A percentile compares a stretch with the other conserved stretches of the same genome.
These are phyloP conservation scores for Collybia sordida DNA, from an alignment of 768 basidiomycete genomes.

Conservation along the genomic window DNA sequence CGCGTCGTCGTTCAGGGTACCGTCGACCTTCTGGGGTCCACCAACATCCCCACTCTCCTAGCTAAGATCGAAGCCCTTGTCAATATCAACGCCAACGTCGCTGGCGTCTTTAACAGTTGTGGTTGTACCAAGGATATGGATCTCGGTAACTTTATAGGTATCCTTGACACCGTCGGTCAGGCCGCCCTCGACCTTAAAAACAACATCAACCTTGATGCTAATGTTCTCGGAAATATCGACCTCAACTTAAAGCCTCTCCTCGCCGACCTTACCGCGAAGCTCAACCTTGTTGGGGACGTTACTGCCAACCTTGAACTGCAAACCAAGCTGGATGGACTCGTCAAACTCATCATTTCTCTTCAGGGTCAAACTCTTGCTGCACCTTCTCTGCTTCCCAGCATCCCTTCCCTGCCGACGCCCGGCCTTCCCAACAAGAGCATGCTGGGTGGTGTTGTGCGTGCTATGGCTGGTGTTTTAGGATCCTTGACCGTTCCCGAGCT, in stretches of 20 bases:
- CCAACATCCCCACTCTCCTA: constrained; percentile 10
- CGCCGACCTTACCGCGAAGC: not conserved
- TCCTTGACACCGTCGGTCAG: constrained; percentile 5
- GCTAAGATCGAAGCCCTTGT: not conserved
- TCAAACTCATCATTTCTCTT: not conserved
- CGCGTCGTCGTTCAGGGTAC: constrained; percentile 7
- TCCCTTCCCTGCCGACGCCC: not conserved
- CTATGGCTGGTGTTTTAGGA: not conserved
- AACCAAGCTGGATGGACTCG: not conserved
- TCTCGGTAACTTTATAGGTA: not conserved
- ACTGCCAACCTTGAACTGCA: not conserved
- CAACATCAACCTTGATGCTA: not conserved
- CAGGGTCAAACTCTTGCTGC: not conserved
- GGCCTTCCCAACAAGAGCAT: constrained; percentile 2
- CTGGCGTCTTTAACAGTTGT: not conserved
- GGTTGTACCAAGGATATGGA: not conserved
- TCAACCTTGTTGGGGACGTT: not conserved
- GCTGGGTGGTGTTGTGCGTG: not conserved
- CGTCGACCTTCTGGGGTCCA: constrained; percentile 10
- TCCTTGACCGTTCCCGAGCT: not conserved
- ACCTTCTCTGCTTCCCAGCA: not conserved
- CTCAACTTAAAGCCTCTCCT: not conserved
- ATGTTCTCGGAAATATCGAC: not conserved
- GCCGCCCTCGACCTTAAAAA: not conserved
- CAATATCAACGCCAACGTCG: not conserved